Evolutionary conservation across 768 basidiomycete genomes (phyloP), one percentile per base, ranked within the genome.

Genomic region (Lactarius sp.): DNA sequence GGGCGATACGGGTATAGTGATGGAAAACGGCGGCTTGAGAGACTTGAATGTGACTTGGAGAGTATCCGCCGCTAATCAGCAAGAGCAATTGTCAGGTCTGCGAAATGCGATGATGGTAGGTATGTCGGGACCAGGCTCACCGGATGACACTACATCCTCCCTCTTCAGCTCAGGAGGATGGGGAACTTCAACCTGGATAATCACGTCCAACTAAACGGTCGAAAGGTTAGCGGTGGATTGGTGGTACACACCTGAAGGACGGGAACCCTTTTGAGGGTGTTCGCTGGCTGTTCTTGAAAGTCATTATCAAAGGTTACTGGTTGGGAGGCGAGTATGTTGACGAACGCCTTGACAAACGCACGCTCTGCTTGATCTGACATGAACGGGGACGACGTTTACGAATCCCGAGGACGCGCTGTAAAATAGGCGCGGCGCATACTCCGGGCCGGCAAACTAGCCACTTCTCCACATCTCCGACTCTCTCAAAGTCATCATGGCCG

Each of bases 41-140:
- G 92, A 97, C 76, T 97, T 98, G 81, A 99, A 85, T 56, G 85
- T 88, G 68, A 99, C 75, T 22, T 78, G 78, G 68, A 98, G 75
- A 36, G 83, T 74, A 56, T 80, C 76, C 68, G 52, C 27, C 20
- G 44, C 56, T 64, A 46, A 58, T 22, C 59, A n/a, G 55, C 37
- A 13, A 65, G 60, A 31, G n/a, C 51, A 36, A 50, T 52, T 18
- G 37, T 42, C 36, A 20, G 41, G 20, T 12, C 33, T 39, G n/a
- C 53, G 33, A 34, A 61, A 27, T 27, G 27, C 27, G 27, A 27
- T 27, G 27, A 27, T 27, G 2, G 27, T 47, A 55, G 14, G 42
- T 33, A 36, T 50, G 39, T 22, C 20, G 46, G 18, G 5, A 51
- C 42, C 27, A 14, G 14, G 66, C 72, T 60, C 63, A 76, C 77